Conservation (phyloP, 2,329 filamentous ascomycete genomes). For the Alternaria sp. region DNA sequence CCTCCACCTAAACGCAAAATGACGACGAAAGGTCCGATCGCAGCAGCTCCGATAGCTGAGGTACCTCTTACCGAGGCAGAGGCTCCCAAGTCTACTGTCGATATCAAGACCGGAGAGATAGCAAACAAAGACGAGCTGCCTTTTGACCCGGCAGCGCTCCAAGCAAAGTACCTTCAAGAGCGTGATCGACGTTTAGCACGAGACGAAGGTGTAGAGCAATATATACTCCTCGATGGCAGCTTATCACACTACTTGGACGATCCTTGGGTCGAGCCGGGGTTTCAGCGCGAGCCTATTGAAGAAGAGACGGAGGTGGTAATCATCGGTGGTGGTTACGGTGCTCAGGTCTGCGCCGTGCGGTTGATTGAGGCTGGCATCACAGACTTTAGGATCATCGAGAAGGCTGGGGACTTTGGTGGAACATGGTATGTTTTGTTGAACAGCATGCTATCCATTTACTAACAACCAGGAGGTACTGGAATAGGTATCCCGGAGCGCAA, state of each 20-base stretch:
- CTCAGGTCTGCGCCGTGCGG: slow-evolving; percentile 49
- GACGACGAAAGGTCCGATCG: slow-evolving; percentile 15
- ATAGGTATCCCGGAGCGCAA: slow-evolving; percentile 35
- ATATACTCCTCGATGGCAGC: slow-evolving; percentile 33
- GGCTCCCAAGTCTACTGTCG: slow-evolving; percentile 19
- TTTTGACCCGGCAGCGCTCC: slow-evolving; percentile 33
- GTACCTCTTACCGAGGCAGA: slow-evolving; percentile 16
- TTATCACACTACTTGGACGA: slow-evolving; percentile 34
- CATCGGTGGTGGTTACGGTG: slow-evolving; percentile 55
- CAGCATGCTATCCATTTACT: slow-evolving; percentile 8
- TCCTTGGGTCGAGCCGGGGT: slow-evolving; percentile 35
- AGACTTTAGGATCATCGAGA: slow-evolving; percentile 52
- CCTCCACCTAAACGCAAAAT: slow-evolving; percentile 2
- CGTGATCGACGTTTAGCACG: slow-evolving; percentile 36
- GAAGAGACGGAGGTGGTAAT: slow-evolving; percentile 44
- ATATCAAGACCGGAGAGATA: slow-evolving; percentile 22
- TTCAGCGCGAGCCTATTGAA: slow-evolving; percentile 32
- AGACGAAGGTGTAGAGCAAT: slow-evolving; percentile 37
- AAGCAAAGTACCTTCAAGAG: slow-evolving; percentile 37
- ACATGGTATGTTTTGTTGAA: slow-evolving; percentile 45
- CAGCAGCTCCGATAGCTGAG: slow-evolving; percentile 23
- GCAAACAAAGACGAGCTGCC: slow-evolving; percentile 21
- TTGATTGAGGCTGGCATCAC: slow-evolving; percentile 43
- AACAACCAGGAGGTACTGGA: slow-evolving; percentile 49
- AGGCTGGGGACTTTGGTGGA: slow-evolving; percentile 54